Evolutionary conservation across 495 filamentous ascomycete species (phyloP).

Genomic region (Glonium stellatum): DNA sequence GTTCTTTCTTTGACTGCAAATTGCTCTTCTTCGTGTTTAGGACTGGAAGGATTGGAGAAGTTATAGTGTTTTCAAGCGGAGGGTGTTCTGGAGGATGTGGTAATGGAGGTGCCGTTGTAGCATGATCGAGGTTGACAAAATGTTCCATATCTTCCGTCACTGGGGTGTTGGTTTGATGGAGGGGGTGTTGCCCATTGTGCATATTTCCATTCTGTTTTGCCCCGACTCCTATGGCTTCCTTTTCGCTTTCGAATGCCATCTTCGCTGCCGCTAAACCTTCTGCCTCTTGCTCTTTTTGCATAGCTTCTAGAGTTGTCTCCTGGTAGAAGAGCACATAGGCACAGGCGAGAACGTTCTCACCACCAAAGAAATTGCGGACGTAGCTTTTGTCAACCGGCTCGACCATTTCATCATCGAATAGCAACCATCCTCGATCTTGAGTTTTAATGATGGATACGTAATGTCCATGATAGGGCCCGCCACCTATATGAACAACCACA

Average conservation of each 20-base stretch:
- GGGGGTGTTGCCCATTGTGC: conserved; percentile 10
- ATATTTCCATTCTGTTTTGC: conserved; percentile 29
- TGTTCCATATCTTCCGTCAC: conserved; percentile 47
- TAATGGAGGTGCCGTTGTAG: conserved; percentile 52
- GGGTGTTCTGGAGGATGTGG: conserved; percentile 28
- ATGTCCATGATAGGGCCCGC: conserved; percentile 96
- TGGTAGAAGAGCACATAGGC: conserved; percentile 98
- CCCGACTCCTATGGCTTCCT: conserved; percentile 3
- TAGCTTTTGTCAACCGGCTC: conserved; percentile 95
- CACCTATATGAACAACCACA: conserved; percentile 96
- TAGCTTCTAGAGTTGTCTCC: conserved; percentile 85
- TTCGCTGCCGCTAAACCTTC: conserved; percentile 63
- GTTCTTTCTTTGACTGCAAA: conserved; percentile 51
- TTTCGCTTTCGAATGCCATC: conserved; percentile 38
- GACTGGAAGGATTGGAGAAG: conserved; percentile 16
- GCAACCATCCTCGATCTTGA: conserved; percentile 85
- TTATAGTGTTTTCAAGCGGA: conserved; percentile 23
- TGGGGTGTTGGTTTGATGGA: conserved; percentile 32
- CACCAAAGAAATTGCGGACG: conserved; percentile 96
- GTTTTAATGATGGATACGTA: conserved; percentile 98
- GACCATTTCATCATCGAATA: conserved; percentile 98
- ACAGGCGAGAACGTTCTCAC: conserved; percentile 82
- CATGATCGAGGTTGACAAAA: conserved; percentile 50
- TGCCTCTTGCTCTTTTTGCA: conserved; percentile 72
- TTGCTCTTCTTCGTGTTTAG: conserved; percentile 36